Percentiles rank a stretch among this genome's conserved stretches.
Conservation (phyloP, 306 rosid species). For the Cucurbita ficifolia region DNA sequence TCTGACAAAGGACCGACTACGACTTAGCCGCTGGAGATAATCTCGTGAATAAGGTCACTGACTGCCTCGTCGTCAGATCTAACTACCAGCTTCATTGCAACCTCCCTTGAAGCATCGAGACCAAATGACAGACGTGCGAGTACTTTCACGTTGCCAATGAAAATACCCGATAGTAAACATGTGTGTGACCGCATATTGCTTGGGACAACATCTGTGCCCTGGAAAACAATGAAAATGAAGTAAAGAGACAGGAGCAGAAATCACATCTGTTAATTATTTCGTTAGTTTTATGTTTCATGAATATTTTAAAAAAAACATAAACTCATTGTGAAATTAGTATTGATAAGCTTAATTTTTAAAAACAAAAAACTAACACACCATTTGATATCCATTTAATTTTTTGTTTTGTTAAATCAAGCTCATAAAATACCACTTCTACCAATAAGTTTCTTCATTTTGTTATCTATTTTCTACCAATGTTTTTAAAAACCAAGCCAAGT, state of each 20-base stretch:
- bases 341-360: background rate
- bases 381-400: no score
- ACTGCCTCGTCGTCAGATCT: conserved; percentile 66
- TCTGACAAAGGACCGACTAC: background rate
- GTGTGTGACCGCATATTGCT: conserved; percentile 85
- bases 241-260: background rate
- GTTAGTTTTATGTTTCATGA: background rate
- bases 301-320: no score
- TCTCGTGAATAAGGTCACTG: conserved; percentile 77
- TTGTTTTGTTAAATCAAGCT: no score
- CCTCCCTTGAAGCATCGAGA: conserved; percentile 77
- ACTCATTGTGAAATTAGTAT: background rate
- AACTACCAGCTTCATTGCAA: conserved; percentile 84
- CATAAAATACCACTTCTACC: no score
- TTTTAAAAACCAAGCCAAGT: no score
- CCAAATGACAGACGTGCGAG: conserved; percentile 84
- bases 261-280: background rate
- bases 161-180: conserved; percentile 70
- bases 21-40: conserved; percentile 82
- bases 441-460: no score
- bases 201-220: conserved; percentile 83
- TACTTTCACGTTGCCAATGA: conserved; percentile 67
- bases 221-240: conserved; percentile 15
- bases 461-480: no score
- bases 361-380: no score